Conservation (phyloP, 2,329 filamentous ascomycete species). For the Dothidotthia symphoricarpi region DNA sequence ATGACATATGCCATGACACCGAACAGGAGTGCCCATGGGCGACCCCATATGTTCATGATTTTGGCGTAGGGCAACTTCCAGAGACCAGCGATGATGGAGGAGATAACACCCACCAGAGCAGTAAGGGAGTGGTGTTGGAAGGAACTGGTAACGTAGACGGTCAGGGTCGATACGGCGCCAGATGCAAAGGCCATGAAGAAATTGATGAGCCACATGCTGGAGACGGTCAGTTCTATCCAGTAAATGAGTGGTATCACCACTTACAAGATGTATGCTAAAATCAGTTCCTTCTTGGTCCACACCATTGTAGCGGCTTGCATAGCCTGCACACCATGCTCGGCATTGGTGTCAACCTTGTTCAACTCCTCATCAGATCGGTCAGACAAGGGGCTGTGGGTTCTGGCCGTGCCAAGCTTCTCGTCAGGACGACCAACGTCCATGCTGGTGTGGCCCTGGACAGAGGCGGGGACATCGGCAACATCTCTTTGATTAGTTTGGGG, state of each 20-base stretch:
- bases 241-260: constrained; percentile 1
- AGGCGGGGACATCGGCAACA: constrained; percentile 28
- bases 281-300: constrained; percentile 30
- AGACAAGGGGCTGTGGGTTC: constrained; percentile 11
- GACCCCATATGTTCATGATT: constrained; percentile 46
- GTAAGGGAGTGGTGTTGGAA: constrained; percentile 41
- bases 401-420: constrained; percentile 30
- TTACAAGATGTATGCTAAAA: constrained; percentile 32
- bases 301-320: constrained; percentile 30
- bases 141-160: constrained; percentile 43
- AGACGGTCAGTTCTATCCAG: constrained; percentile 8
- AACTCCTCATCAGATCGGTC: constrained; percentile 29
- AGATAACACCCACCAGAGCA: constrained; percentile 41
- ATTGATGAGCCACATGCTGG: constrained; percentile 42
- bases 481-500: constrained; percentile 21
- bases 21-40: constrained; percentile 39
- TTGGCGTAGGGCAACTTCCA: constrained; percentile 46
- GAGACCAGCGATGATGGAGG: constrained; percentile 40
- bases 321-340: constrained; percentile 30
- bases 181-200: constrained; percentile 51
- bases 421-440: constrained; percentile 21
- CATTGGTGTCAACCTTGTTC: constrained; percentile 33
- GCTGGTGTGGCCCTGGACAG: constrained; percentile 31
- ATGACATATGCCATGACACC: constrained; percentile 34
- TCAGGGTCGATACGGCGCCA: constrained; percentile 42